Evolutionary conservation across 176 grass and related monocot genomes (phyloP), one percentile per base, ranked within the genome.

Genomic region (Oryza glumipatula): DNA sequence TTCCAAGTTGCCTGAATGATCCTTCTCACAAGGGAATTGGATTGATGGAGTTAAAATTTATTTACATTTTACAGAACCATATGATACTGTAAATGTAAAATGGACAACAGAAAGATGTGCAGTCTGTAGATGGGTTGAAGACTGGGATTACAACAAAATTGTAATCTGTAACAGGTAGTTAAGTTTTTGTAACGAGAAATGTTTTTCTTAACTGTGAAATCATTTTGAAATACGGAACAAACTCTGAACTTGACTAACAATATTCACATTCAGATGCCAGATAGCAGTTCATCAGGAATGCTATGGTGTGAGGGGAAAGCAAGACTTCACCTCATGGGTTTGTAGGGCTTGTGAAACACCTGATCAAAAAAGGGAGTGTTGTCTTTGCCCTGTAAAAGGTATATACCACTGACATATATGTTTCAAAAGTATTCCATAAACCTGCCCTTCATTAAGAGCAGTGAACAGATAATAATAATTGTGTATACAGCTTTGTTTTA

Each of bases 131-230:
- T 98, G 96, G 96, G 96, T 98, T 68, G 96, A 98, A 87, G 96
- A 98, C 63, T 98, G 96, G 96, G 96, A 98, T 88, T 95, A 98
- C 88, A 98, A 98, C 79, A 98, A 98, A 85, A 98, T 98, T 81
- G 92, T 98, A 30, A 94, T 98, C 11, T 98, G 96, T 93, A 95
- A 90, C 63, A 91, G 96, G 93, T 98, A 90, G 70, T 60, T 72
- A 64, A 49, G 70, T n/a, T 60, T 74, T 5, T 61, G n/a, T 68
- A 72, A 45, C 49, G 70, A 52, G 44, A n/a, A 74, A 41, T 68
- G 60, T 72, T 66, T 60, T 82, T 65, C 19, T 56, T 63, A 10
- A n/a, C 3, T 28, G 19, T 1, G 23, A 77, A 15, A 69, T 83
- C 52, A 38, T 82, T 81, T 88, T 48, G 49, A 73, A 66, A 72